These are phyloP conservation scores for Iris pallida DNA, from an alignment of 116 monocot species.

Conservation along the genomic window DNA sequence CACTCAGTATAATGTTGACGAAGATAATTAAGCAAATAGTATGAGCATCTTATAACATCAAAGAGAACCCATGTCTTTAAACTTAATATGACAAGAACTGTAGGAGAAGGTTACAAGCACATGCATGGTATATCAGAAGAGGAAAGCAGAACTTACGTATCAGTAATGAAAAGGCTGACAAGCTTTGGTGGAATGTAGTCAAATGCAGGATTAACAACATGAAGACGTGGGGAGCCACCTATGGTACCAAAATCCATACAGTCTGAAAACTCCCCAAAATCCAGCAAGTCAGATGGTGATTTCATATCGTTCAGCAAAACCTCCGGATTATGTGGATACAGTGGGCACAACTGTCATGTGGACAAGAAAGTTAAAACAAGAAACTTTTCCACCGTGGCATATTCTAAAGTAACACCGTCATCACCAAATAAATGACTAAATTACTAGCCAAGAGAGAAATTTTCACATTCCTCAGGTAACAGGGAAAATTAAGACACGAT, in stretches of 20 bases:
- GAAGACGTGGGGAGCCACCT: conserved; percentile 67
- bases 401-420: no score
- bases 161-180: conserved; percentile 97
- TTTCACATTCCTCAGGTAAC: no score
- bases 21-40: no score
- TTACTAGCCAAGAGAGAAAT: background rate
- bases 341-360: conserved; percentile 74
- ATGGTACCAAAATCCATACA: conserved; percentile 78
- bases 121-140: conserved; percentile 3
- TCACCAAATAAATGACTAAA: background rate
- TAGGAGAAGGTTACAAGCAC: background rate
- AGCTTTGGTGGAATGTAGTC: conserved; percentile 97
- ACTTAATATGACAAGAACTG: conserved; percentile 1
- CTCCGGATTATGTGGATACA: conserved; percentile 98
- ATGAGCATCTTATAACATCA: no score
- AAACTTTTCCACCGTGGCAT: no score
- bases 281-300: conserved; percentile 82
- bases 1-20: no score
- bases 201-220: conserved; percentile 95
- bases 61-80: background rate
- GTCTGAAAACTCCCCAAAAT: conserved; percentile 95
- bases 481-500: no score
- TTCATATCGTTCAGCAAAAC: conserved; percentile 89
- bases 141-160: conserved; percentile 64
- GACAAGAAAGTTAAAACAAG: conserved; percentile 1